Conservation (phyloP, 208 protist genomes). For the Perkinsela sp. region DNA sequence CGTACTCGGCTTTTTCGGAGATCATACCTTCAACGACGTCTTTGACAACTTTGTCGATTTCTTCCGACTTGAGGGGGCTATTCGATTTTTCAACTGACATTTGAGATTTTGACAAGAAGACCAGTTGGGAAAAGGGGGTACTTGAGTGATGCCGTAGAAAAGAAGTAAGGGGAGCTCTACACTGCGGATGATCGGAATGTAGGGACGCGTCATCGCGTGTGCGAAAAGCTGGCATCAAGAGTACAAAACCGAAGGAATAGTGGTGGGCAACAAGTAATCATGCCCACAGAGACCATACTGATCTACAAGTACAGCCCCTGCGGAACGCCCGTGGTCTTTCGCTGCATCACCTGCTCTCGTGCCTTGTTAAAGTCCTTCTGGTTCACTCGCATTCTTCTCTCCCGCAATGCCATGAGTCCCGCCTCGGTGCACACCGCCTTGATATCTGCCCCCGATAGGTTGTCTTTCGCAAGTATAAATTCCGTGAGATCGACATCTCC, state of each 20-base stretch:
- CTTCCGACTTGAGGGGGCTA: not conserved
- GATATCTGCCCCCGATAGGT: slow-evolving; percentile 98
- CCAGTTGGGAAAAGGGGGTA: too few species aligned
- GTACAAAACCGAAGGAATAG: too few species aligned
- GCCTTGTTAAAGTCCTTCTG: slow-evolving; percentile 95
- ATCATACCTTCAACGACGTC: not conserved
- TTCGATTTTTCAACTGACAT: too few species aligned
- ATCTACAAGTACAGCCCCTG: slow-evolving; percentile 88
- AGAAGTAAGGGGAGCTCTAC: too few species aligned
- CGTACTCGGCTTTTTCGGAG: not conserved
- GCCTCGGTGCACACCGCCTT: slow-evolving; percentile 99
- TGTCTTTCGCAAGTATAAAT: slow-evolving; percentile 98
- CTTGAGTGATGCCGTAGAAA: too few species aligned
- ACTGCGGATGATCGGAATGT: too few species aligned
- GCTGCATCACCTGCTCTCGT: slow-evolving; percentile 97
- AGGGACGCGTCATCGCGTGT: too few species aligned
- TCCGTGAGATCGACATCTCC: slow-evolving; percentile 95
- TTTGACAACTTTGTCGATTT: not conserved
- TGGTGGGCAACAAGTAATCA: too few species aligned
- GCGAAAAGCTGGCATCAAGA: too few species aligned
- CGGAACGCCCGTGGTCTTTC: slow-evolving; percentile 88
- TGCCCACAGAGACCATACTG: not conserved
- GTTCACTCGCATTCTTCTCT: slow-evolving; percentile 95
- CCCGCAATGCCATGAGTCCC: slow-evolving; percentile 92
- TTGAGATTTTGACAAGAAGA: too few species aligned